Base-by-base conservation (phyloP, 257 asterid species). In the Lithospermum erythrorhizon region DNA sequence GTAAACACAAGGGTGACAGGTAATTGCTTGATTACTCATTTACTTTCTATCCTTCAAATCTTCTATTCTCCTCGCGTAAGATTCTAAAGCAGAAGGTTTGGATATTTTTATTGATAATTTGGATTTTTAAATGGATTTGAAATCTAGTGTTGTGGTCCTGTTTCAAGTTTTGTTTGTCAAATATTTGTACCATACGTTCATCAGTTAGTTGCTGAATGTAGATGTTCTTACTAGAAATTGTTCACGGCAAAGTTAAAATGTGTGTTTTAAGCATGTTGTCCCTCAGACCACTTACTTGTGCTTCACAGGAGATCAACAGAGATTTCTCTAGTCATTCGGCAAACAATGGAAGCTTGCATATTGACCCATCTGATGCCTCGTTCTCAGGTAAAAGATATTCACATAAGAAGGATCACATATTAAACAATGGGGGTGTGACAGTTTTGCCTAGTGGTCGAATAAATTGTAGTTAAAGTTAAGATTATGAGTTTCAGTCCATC, bases 311-410 rank as follows among this genome's bases (percentile, higher is more conserved):
- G 99, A 74, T 90, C 98, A 69, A 84, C 89, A 0, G 99, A 93
- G 82, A 89, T 89, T 73, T 93, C 99, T 23, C 68, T 89, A 76
- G 97, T 93, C 61, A 82, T 93, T 79, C 95, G 96, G 41, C 97
- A 93, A 84, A 86, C 97, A 55, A 86, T 93, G 99, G 99, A 93
- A 75, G 96, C 97, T 58, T 78, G 87, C 82, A 93, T 93, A 72
- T 70, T 89, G 76, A 86, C 89, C 25, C 82, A 89, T 78, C 73
- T 86, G 55, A 75, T 89, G 85, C 99, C 99, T 57, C 97, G 95
- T 48, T 89, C 99, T 62, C 97, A 87, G 98, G 96, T 85, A 67
- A 59, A 25, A 37, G 66, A 66, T 54, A 63, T 32, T 73, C 67
- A 51, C 47, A 23, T 61, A 29, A 64, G 64, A 49, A 35, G 37